Conservation (phyloP, 208 protist species). For the Balamuthia mandrillaris region DNA sequence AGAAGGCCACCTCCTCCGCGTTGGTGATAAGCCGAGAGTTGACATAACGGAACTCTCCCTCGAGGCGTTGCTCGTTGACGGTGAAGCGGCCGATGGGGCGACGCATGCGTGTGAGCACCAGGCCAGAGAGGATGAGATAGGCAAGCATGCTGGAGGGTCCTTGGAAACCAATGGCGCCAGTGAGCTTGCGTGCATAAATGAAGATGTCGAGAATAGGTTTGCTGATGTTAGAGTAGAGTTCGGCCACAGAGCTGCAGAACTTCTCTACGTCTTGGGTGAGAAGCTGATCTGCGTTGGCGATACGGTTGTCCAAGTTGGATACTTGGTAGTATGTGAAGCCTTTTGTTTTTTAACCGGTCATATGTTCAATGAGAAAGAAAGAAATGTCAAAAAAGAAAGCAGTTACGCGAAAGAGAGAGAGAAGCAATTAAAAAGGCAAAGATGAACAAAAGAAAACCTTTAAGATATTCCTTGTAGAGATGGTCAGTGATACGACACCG, state of each 20-base stretch:
- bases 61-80: constrained; percentile 63
- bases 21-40: constrained; percentile 70
- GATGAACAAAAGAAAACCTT: constrained; percentile 44
- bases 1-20: constrained; percentile 72
- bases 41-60: constrained; percentile 69
- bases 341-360: too few relatives aligned
- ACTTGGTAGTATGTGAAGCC: constrained; percentile 69
- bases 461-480: constrained; percentile 64
- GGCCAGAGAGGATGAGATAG: constrained; percentile 67
- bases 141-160: constrained; percentile 63
- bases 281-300: constrained; percentile 70
- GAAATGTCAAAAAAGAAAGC: too few relatives aligned
- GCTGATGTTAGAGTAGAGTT: constrained; percentile 69
- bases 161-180: constrained; percentile 52
- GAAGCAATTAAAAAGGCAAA: neutral
- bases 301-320: constrained; percentile 66
- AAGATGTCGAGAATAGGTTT: constrained; percentile 72
- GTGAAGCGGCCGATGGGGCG: constrained; percentile 54
- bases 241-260: constrained; percentile 61
- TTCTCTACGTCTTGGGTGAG: constrained; percentile 68
- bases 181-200: constrained; percentile 63
- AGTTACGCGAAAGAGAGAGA: neutral
- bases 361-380: too few relatives aligned
- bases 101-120: constrained; percentile 55
- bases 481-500: constrained; percentile 57